phyloP scores from a whole-genome alignment of 1,139 yeast species.

The Hansenula sp. region DNA sequence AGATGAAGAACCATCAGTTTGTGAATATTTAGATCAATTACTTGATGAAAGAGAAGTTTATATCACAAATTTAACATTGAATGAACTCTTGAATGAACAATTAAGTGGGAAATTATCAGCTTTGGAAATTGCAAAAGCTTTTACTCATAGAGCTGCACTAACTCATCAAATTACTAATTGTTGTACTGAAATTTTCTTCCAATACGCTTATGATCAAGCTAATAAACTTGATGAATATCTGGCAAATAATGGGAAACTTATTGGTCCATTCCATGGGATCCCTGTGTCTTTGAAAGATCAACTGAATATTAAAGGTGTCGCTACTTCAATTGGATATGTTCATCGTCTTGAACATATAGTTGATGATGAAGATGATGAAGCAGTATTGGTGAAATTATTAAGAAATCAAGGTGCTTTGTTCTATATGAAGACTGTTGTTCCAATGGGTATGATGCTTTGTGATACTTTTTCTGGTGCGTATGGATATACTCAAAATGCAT shows the following conservation, averaged over 20 bases:
- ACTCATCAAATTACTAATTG: slow-evolving; percentile 55
- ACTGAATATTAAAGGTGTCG: slow-evolving; percentile 40
- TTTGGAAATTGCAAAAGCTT: slow-evolving; percentile 40
- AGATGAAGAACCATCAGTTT: not conserved
- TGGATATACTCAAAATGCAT: slow-evolving; percentile 44
- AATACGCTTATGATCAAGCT: slow-evolving; percentile 38
- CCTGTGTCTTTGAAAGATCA: slow-evolving; percentile 61
- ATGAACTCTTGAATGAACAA: not conserved
- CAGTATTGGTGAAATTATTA: slow-evolving; percentile 38
- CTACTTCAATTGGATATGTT: slow-evolving; percentile 42
- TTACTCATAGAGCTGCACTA: slow-evolving; percentile 51
- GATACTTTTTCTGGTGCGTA: slow-evolving; percentile 40
- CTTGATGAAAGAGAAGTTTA: not conserved
- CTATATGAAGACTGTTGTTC: slow-evolving; percentile 51
- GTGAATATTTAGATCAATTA: not conserved
- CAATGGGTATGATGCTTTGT: slow-evolving; percentile 48
- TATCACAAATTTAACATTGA: not conserved
- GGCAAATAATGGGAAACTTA: slow-evolving; percentile 28
- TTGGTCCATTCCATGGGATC: slow-evolving; percentile 65
- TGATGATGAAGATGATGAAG: slow-evolving; percentile 30
- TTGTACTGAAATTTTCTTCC: slow-evolving; percentile 35
- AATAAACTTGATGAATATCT: slow-evolving; percentile 38
- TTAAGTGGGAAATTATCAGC: not conserved
- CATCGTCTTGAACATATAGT: slow-evolving; percentile 35
- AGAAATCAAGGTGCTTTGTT: slow-evolving; percentile 48